These are phyloP conservation scores for Drechslerella coelobrocha DNA, from an alignment of 2,329 filamentous ascomycete species.

Conservation along the genomic window DNA sequence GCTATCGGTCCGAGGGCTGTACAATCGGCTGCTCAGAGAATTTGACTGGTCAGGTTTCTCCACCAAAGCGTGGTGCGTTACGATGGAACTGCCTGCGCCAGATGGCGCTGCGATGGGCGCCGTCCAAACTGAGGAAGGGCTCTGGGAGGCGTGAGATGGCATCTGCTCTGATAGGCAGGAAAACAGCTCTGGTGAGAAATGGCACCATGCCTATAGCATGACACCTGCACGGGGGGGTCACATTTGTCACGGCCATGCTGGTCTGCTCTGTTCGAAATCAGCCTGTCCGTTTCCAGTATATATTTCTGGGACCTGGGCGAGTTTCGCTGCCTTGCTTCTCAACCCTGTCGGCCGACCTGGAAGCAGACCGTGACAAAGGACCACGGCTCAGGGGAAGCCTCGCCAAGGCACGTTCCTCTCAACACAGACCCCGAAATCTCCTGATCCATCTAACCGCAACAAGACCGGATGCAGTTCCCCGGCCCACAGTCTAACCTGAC, in stretches of 20 bases:
- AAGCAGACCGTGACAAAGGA: background rate
- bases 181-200: background rate
- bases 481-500: slow-evolving; percentile 26
- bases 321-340: background rate
- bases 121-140: background rate
- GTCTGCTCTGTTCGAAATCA: background rate
- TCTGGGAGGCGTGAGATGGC: background rate
- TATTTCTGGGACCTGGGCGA: background rate
- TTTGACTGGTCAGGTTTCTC: slow-evolving; percentile 40
- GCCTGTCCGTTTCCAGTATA: slow-evolving; percentile 9
- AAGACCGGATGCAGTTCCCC: slow-evolving; percentile 48
- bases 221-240: background rate
- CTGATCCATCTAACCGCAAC: slow-evolving; percentile 38
- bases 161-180: background rate
- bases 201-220: background rate
- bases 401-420: slow-evolving; percentile 19
- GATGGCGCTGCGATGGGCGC: slow-evolving; percentile 16
- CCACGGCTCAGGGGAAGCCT: slow-evolving; percentile 32
- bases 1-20: background rate
- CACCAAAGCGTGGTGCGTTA: slow-evolving; percentile 18
- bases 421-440: slow-evolving; percentile 24
- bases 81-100: slow-evolving; percentile 4
- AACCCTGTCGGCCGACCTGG: background rate
- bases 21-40: slow-evolving; percentile 22
- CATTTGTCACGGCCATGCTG: background rate